phyloP scores from a whole-genome alignment of 2,329 filamentous ascomycete genomes.

The Atkinsonella hypoxylon region DNA sequence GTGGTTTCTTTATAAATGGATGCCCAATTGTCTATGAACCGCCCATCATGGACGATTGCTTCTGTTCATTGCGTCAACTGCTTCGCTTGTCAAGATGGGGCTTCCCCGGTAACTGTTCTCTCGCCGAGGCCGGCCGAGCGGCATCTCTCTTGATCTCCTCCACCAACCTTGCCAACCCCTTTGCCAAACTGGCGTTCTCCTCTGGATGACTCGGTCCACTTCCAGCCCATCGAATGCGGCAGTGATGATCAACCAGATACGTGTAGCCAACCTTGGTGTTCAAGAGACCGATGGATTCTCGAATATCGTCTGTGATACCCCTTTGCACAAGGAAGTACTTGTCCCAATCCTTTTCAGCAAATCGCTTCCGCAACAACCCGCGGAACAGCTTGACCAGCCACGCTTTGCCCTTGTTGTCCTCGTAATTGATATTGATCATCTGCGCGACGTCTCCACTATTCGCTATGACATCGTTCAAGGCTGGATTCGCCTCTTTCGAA shows the following conservation, averaged over 20 bases:
- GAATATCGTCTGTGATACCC: slow-evolving; percentile 48
- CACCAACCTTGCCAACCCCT: slow-evolving; percentile 49
- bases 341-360: slow-evolving; percentile 41
- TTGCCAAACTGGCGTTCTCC: slow-evolving; percentile 56
- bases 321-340: slow-evolving; percentile 50
- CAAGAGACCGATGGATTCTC: slow-evolving; percentile 55
- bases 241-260: slow-evolving; percentile 78
- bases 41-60: neutral
- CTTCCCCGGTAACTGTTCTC: slow-evolving; percentile 22
- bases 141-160: slow-evolving; percentile 38
- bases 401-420: slow-evolving; percentile 63
- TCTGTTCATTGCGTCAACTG: slow-evolving; percentile 1
- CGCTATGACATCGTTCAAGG: slow-evolving; percentile 50
- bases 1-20: slow-evolving; percentile 3
- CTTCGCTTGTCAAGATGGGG: slow-evolving; percentile 17
- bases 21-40: neutral
- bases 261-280: slow-evolving; percentile 92
- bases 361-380: slow-evolving; percentile 35
- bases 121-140: slow-evolving; percentile 20
- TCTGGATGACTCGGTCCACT: slow-evolving; percentile 56
- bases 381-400: slow-evolving; percentile 46
- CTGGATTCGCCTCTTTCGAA: slow-evolving; percentile 52
- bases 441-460: slow-evolving; percentile 48
- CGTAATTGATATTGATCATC: slow-evolving; percentile 75
- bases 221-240: slow-evolving; percentile 88